phyloP scores from a whole-genome alignment of 2,329 filamentous ascomycete species.

The Ascomycota sp. region DNA sequence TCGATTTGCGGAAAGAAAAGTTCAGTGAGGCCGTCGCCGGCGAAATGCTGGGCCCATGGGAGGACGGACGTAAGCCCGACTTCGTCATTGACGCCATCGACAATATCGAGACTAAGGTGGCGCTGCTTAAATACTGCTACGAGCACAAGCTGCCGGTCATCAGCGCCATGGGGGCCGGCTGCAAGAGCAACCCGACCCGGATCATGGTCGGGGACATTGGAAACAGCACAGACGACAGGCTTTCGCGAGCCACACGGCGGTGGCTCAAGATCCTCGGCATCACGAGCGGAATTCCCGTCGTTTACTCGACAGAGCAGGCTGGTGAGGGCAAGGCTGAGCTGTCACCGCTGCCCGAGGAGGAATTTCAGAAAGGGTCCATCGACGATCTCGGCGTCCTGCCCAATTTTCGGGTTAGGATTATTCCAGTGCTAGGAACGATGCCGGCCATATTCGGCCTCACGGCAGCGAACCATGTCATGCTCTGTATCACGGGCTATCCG shows the following conservation, averaged over 20 bases:
- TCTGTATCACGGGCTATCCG: constrained; percentile 65
- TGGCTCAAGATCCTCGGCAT: constrained; percentile 61
- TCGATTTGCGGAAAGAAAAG: constrained; percentile 70
- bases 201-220: constrained; percentile 87
- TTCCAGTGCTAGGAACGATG: constrained; percentile 92
- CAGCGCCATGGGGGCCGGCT: constrained; percentile 89
- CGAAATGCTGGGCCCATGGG: constrained; percentile 46
- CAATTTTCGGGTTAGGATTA: constrained; percentile 83
- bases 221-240: constrained; percentile 64
- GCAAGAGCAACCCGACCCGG: constrained; percentile 69
- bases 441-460: constrained; percentile 88
- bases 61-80: constrained; percentile 43
- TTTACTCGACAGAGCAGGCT: constrained; percentile 80
- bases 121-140: constrained; percentile 72
- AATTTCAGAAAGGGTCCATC: constrained; percentile 70
- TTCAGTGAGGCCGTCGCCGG: constrained; percentile 51
- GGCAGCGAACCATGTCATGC: constrained; percentile 79
- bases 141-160: constrained; percentile 62
- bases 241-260: constrained; percentile 68
- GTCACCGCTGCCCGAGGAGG: constrained; percentile 68
- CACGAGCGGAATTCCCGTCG: constrained; percentile 67
- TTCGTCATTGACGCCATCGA: constrained; percentile 97
- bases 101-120: constrained; percentile 94
- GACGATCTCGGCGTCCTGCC: constrained; percentile 74
- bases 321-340: constrained; percentile 82